These are phyloP conservation scores for Hypoxylon sp. DNA, from an alignment of 2,329 filamentous ascomycete species.

Conservation along the genomic window DNA sequence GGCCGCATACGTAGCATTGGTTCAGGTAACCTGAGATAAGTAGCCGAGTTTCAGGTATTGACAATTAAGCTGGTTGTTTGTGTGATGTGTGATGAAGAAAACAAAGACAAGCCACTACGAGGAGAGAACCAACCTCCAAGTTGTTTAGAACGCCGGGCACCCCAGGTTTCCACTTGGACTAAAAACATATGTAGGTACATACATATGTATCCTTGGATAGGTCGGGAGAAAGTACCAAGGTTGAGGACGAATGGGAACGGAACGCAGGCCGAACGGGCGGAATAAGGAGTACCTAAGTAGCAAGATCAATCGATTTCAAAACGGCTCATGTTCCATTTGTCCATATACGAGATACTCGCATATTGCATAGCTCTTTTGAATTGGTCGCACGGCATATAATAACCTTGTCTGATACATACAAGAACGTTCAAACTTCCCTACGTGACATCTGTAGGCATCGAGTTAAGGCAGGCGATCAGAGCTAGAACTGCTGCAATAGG, in stretches of 20 bases:
- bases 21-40: conserved; percentile 20
- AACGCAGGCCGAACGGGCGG: too few relatives aligned
- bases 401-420: too few relatives aligned
- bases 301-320: conserved; percentile 32
- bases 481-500: conserved; percentile 17
- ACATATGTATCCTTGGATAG: background rate
- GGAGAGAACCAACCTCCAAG: conserved; percentile 7
- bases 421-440: too few relatives aligned
- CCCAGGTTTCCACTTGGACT: too few relatives aligned
- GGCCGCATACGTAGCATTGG: conserved; percentile 21
- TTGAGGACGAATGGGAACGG: background rate
- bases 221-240: conserved; percentile 3
- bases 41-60: background rate
- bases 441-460: conserved; percentile 3
- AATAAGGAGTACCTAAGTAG: too few relatives aligned
- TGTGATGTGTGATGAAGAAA: conserved; percentile 8
- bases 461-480: conserved; percentile 4
- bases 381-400: too few relatives aligned
- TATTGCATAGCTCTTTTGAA: too few relatives aligned
- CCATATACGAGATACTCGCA: too few relatives aligned
- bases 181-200: background rate
- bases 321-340: conserved; percentile 31
- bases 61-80: background rate
- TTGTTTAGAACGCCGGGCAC: too few relatives aligned
- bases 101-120: conserved; percentile 8